phyloP scores from a whole-genome alignment of 805 yeast species.

The Pichia pseudocactophila region DNA sequence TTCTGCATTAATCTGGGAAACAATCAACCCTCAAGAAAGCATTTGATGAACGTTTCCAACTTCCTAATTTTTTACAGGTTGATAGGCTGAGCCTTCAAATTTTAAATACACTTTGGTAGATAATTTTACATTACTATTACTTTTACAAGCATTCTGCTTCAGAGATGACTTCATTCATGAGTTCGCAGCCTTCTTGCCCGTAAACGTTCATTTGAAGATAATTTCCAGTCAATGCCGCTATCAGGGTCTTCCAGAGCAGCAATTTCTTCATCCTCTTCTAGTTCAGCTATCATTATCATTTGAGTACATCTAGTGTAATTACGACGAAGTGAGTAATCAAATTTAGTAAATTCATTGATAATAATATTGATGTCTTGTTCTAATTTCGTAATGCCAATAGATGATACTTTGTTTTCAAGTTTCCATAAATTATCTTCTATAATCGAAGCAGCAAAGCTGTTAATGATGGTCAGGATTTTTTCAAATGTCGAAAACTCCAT shows the following conservation, averaged over 20 bases:
- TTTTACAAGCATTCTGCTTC: too few relatives aligned
- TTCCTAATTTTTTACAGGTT: too few relatives aligned
- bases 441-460: constrained; percentile 43
- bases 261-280: constrained; percentile 55
- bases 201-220: constrained; percentile 67
- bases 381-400: constrained; percentile 71
- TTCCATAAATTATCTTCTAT: constrained; percentile 63
- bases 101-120: too few relatives aligned
- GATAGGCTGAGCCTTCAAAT: too few relatives aligned
- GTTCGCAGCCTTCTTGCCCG: constrained; percentile 37
- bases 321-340: constrained; percentile 66
- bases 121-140: too few relatives aligned
- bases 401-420: constrained; percentile 62
- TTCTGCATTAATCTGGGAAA: background rate
- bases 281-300: constrained; percentile 68
- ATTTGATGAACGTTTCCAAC: too few relatives aligned
- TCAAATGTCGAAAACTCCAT: constrained; percentile 36
- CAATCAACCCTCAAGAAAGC: too few relatives aligned
- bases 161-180: background rate
- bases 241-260: constrained; percentile 23
- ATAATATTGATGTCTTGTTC: constrained; percentile 74
- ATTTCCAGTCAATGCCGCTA: constrained; percentile 46
- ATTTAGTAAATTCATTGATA: constrained; percentile 64
- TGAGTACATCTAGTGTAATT: constrained; percentile 77
- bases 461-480: constrained; percentile 40